Conservation (phyloP, 1,284 basidiomycete species). For the Ceratobasidium sp. region DNA sequence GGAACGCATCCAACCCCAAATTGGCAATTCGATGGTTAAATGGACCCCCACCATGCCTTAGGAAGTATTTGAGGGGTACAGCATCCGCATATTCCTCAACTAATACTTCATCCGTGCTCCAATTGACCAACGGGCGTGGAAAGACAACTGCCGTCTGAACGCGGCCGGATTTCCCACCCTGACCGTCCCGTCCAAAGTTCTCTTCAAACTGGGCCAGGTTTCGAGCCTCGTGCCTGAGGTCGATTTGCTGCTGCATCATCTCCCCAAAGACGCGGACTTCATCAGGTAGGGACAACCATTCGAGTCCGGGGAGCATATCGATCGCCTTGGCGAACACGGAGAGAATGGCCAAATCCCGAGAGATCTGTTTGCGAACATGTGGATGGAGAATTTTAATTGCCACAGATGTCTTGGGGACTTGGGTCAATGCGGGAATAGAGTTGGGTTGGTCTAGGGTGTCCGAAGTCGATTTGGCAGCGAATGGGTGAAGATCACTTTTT, state of each 20-base stretch:
- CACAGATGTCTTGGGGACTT: slow-evolving; percentile 78
- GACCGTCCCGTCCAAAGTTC: slow-evolving; percentile 67
- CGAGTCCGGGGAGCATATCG: slow-evolving; percentile 87
- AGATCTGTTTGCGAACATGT: slow-evolving; percentile 78
- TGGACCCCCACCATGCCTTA: slow-evolving; percentile 88
- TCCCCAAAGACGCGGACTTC: slow-evolving; percentile 93
- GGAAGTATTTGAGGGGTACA: slow-evolving; percentile 85
- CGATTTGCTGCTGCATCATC: slow-evolving; percentile 98
- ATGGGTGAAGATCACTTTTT: slow-evolving; percentile 79
- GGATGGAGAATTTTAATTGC: slow-evolving; percentile 98
- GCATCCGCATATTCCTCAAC: slow-evolving; percentile 96
- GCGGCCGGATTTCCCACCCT: slow-evolving; percentile 47
- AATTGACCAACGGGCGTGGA: slow-evolving; percentile 82
- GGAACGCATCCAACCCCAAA: slow-evolving; percentile 92
- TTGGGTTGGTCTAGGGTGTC: slow-evolving; percentile 36
- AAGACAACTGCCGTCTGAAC: slow-evolving; percentile 86
- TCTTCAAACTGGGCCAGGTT: slow-evolving; percentile 86
- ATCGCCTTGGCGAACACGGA: slow-evolving; percentile 85
- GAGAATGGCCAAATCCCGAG: slow-evolving; percentile 93
- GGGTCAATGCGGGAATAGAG: slow-evolving; percentile 15
- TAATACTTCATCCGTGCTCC: slow-evolving; percentile 81
- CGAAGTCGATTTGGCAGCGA: slow-evolving; percentile 44
- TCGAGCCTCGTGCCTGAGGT: slow-evolving; percentile 88
- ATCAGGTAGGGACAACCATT: slow-evolving; percentile 96
- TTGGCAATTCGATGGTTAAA: slow-evolving; percentile 92